Base-by-base conservation (phyloP, 2,329 filamentous ascomycete genomes). In the Alternaria panax region DNA sequence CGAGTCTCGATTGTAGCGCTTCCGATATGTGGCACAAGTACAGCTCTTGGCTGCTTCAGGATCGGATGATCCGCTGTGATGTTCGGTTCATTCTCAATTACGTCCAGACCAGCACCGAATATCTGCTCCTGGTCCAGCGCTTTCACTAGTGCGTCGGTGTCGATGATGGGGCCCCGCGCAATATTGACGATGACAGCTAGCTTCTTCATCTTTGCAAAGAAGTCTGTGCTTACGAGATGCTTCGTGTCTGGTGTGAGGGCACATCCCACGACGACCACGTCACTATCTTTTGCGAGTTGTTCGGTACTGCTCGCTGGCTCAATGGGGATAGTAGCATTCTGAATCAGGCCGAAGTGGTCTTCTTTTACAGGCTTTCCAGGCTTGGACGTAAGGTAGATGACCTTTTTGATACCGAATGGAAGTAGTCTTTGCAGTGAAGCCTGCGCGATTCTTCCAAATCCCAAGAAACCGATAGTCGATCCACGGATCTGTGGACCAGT, bases 11-110 rank as follows among this genome's bases (percentile, higher is more conserved):
- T 82, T 3, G 84, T 87, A 51, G 80, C 81, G 1, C 84, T 87
- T 4, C 86, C 86, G 64, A 88, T 85, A 67, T 88, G 86, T 45
- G 86, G 86, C 52, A 87, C 72, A 59, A 87, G 69, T 65, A 87
- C 84, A 32, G 79, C 80, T 46, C 83, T 80, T 56, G 78, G 76
- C 57, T 85, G 77, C 38, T 79, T 79, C 47, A 85, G 61, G 30
- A 84, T 73, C 0, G 83, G 85, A 7, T 80, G 77, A 60, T 87
- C 79, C 8, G 63, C 66, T n/a, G 62, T 58, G 47, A 83, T 80
- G 50, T 80, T 82, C 40, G 82, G 83, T 71, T 87, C 85, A 38
- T 80, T 78, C 70, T 87, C 84, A 57, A 82, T 86, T 6, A 87
- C 85, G 60, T 87, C 85, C 16, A 87, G 66, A 0, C 84, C 85